Evolutionary conservation across 2,329 filamentous ascomycete genomes (phyloP), one percentile per base, ranked within the genome.

Genomic region (Trichoderma arundinaceum): DNA sequence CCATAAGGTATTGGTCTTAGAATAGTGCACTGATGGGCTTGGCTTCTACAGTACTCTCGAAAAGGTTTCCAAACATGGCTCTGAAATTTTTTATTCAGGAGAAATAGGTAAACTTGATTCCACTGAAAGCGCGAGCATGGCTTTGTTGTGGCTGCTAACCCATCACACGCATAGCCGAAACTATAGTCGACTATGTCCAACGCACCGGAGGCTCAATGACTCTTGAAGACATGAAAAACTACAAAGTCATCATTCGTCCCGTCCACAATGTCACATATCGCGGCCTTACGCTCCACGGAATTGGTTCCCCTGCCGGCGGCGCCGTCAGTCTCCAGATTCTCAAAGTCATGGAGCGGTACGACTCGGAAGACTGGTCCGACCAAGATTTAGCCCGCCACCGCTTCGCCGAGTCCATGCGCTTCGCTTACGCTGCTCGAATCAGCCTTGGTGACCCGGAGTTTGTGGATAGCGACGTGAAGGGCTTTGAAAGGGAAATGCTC

Each of bases 371-470:
- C 67, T 74, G 82, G 46, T 67, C 77, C 10, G 79, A 85, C 49
- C 76, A 77, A 19, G 89, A 92, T 70, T 79, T 96, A 0, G 92
- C 89, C 43, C 90, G 89, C 0, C 95, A 98, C 77, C 87, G 91
- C 13, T 84, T 97, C 69, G 88, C 92, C 73, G 95, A 98, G 81
- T 90, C 93, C 12, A 92, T 97, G 80, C 86, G 92, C 22, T 98
- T 96, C 75, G 93, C 87, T 2, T 98, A 97, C 74, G 93, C 90
- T 4, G 81, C 90, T 71, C 88, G 93, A 65, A 84, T 88, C n/a
- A 83, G 89, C 33, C 84, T 98, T 0, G 94, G 93, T 4, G 95
- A 98, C 75, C 95, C 94, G 0, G 81, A 80, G 1, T 97, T 90
- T 74, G 86, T 96, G 4, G 70, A 82, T 19, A 33, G 15, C 0